Conservation (phyloP, 2,329 filamentous ascomycete genomes). For the Ophiosphaerella korrae region DNA sequence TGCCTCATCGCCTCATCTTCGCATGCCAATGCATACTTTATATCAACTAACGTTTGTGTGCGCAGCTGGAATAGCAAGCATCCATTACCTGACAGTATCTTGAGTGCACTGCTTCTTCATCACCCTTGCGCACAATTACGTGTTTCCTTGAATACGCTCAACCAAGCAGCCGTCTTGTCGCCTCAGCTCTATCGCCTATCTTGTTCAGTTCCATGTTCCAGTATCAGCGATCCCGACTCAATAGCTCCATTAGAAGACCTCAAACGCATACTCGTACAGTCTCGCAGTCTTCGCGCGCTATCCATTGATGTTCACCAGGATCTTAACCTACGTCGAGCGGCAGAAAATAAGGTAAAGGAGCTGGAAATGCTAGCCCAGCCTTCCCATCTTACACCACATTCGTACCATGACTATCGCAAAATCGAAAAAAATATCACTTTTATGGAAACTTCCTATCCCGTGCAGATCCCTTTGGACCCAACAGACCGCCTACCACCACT, state of each 20-base stretch:
- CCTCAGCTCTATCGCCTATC: slow-evolving; percentile 14
- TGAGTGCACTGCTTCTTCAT: slow-evolving; percentile 7
- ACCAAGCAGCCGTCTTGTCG: slow-evolving; percentile 5
- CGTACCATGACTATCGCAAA: too few relatives aligned
- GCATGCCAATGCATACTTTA: neutral
- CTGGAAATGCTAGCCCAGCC: neutral
- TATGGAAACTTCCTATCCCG: too few relatives aligned
- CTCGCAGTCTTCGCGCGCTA: slow-evolving; percentile 11
- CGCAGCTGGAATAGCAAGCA: slow-evolving; percentile 18
- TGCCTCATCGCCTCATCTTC: neutral
- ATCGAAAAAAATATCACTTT: too few relatives aligned
- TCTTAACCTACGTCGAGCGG: neutral
- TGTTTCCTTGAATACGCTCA: slow-evolving; percentile 6
- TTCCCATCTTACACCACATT: neutral
- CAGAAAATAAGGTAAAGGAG: neutral
- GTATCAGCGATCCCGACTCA: neutral
- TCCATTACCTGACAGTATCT: slow-evolving; percentile 8
- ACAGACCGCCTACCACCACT: slow-evolving; percentile 14
- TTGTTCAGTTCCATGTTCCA: slow-evolving; percentile 10
- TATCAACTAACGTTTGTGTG: neutral
- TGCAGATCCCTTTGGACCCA: slow-evolving; percentile 15
- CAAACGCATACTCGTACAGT: slow-evolving; percentile 12
- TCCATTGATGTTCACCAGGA: slow-evolving; percentile 13
- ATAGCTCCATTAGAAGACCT: slow-evolving; percentile 9
- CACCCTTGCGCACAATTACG: slow-evolving; percentile 11